A percentile compares a stretch with the other conserved stretches of the same genome.
phyloP scores from a whole-genome alignment of 129 eudicot species.

The Artemisia annua region DNA sequence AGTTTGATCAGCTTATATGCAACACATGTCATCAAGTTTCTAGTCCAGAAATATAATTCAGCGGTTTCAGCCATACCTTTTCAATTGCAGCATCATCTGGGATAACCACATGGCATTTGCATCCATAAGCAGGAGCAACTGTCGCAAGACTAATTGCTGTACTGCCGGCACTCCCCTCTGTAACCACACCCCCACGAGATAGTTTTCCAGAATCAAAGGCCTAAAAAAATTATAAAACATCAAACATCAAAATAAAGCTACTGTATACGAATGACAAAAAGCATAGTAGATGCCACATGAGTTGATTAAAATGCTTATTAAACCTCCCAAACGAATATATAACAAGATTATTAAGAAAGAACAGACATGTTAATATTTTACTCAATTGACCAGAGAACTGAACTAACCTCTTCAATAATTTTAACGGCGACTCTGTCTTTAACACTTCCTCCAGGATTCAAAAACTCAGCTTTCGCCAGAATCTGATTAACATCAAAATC shows the following conservation, averaged over 20 bases:
- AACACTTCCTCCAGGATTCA: constrained; percentile 99
- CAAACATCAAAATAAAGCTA: constrained; percentile 3
- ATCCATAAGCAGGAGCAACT: constrained; percentile 96
- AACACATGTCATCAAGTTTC: constrained; percentile 3
- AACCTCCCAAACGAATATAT: too few relatives aligned
- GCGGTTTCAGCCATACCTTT: constrained; percentile 48
- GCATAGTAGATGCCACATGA: too few relatives aligned
- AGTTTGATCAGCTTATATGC: background rate
- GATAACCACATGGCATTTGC: constrained; percentile 97
- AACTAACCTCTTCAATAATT: constrained; percentile 81
- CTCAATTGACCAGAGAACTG: background rate
- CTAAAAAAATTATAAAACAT: constrained; percentile 31
- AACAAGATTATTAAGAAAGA: background rate
- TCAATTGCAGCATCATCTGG: constrained; percentile 99
- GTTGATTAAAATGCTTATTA: background rate
- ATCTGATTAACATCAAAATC: constrained; percentile 47
- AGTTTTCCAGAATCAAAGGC: constrained; percentile 77
- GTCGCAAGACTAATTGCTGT: constrained; percentile 99
- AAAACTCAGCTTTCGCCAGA: constrained; percentile 86
- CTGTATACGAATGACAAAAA: too few relatives aligned
- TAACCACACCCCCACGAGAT: constrained; percentile 83
- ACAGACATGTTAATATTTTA: background rate
- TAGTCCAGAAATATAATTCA: background rate
- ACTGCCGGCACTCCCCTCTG: constrained; percentile 99
- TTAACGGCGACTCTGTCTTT: constrained; percentile 94